These are phyloP conservation scores for Blastobotrys illinoisensis DNA, from an alignment of 1,139 yeast species.

Conservation along the genomic window DNA sequence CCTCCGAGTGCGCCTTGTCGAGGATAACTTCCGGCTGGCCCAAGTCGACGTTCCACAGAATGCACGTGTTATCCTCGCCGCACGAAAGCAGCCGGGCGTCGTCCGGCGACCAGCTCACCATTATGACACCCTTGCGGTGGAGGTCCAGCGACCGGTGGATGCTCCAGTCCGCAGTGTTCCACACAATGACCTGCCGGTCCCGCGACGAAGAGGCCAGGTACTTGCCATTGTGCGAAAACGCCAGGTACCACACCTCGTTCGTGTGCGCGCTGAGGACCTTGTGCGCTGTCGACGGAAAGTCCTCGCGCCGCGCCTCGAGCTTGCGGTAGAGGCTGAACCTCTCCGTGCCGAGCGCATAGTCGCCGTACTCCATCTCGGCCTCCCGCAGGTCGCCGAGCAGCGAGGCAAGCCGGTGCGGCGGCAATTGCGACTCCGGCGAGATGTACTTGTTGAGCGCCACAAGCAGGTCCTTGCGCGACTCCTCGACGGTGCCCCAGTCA, in stretches of 20 bases:
- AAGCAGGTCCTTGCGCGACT: conserved; percentile 42
- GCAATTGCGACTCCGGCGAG: conserved; percentile 49
- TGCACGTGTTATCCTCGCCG: conserved; percentile 59
- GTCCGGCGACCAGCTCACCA: conserved; percentile 68
- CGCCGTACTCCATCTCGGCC: conserved; percentile 42
- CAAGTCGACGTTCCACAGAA: conserved; percentile 53
- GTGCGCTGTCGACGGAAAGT: conserved; percentile 44
- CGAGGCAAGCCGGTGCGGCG: conserved; percentile 46
- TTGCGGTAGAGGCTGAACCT: conserved; percentile 32
- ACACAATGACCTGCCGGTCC: conserved; percentile 60
- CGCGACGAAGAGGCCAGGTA: conserved; percentile 72
- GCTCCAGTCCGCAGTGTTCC: conserved; percentile 58
- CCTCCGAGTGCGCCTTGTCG: conserved; percentile 18
- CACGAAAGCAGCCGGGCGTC: conserved; percentile 65
- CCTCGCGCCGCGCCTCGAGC: conserved; percentile 29
- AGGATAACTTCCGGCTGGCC: conserved; percentile 2
- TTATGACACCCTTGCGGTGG: conserved; percentile 58
- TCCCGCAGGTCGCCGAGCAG: conserved; percentile 47
- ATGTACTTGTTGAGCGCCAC: conserved; percentile 42
- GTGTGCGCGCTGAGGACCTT: conserved; percentile 47
- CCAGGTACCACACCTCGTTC: conserved; percentile 81
- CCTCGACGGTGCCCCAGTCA: conserved; percentile 36
- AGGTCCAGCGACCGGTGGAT: conserved; percentile 40
- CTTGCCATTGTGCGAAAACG: conserved; percentile 73
- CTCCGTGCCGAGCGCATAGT: conserved; percentile 30